These are phyloP conservation scores for Grosmannia huntii DNA, from an alignment of 2,329 filamentous ascomycete genomes.

Conservation along the genomic window DNA sequence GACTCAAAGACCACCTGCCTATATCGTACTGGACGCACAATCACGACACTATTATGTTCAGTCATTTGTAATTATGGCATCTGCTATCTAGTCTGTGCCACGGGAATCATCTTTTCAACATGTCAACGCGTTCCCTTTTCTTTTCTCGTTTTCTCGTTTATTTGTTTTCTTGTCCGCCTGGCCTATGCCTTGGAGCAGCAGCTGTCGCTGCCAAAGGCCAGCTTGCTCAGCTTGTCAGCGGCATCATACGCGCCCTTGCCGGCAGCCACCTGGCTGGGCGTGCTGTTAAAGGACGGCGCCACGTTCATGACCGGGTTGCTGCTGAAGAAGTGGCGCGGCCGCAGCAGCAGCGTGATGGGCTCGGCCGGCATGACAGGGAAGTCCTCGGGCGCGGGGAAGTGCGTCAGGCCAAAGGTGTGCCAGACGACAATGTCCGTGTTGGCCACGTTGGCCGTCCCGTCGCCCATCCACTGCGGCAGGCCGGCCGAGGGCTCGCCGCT, in stretches of 20 bases:
- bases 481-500: slow-evolving; percentile 65
- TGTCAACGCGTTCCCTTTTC: neutral
- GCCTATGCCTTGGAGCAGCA: slow-evolving; percentile 11
- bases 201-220: slow-evolving; percentile 17
- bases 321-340: slow-evolving; percentile 72
- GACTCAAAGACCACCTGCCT: neutral
- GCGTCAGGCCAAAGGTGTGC: slow-evolving; percentile 87
- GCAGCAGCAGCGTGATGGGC: slow-evolving; percentile 67
- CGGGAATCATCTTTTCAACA: neutral
- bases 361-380: slow-evolving; percentile 86
- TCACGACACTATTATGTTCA: neutral
- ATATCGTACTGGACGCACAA: neutral
- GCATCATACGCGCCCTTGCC: slow-evolving; percentile 30
- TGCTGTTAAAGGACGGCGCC: slow-evolving; percentile 59
- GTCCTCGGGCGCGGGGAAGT: slow-evolving; percentile 82
- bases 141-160: neutral
- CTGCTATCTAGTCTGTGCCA: neutral
- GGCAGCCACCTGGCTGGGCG: slow-evolving; percentile 54
- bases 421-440: slow-evolving; percentile 82
- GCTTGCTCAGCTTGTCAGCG: slow-evolving; percentile 33
- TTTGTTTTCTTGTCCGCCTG: neutral
- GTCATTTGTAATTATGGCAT: neutral
- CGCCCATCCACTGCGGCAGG: slow-evolving; percentile 64
- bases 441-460: slow-evolving; percentile 55
- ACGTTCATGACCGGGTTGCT: slow-evolving; percentile 72